Conservation (phyloP, 495 filamentous ascomycete species). For the Hypoxylon lenormandii region DNA sequence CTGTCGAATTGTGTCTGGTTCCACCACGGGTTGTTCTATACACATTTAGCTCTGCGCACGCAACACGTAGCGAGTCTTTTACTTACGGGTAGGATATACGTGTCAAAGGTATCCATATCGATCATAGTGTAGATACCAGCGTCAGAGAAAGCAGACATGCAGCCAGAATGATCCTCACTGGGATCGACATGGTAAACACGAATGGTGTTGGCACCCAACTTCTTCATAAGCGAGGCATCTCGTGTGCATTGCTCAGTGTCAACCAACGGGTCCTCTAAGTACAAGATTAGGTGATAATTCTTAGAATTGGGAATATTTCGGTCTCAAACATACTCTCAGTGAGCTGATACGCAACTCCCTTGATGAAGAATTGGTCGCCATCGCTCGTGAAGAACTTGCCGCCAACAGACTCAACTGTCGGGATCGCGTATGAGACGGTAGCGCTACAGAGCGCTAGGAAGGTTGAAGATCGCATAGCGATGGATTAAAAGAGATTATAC, state of each 20-base stretch:
- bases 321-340: slow-evolving; percentile 43
- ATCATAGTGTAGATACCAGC: slow-evolving; percentile 84
- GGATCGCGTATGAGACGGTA: slow-evolving; percentile 53
- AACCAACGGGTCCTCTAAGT: slow-evolving; percentile 75
- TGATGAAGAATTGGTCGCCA: slow-evolving; percentile 83
- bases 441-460: slow-evolving; percentile 53
- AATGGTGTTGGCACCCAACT: slow-evolving; percentile 83
- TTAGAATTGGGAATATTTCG: background rate
- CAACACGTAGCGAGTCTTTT: slow-evolving; percentile 32
- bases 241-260: slow-evolving; percentile 80
- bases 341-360: slow-evolving; percentile 82
- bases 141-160: slow-evolving; percentile 75
- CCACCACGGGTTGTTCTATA: slow-evolving; percentile 70
- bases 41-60: slow-evolving; percentile 18
- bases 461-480: slow-evolving; percentile 53
- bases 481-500: slow-evolving; percentile 23
- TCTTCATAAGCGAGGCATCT: slow-evolving; percentile 82
- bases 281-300: slow-evolving; percentile 14
- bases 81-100: slow-evolving; percentile 78
- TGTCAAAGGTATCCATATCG: slow-evolving; percentile 86
- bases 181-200: slow-evolving; percentile 90
- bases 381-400: slow-evolving; percentile 85
- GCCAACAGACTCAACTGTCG: slow-evolving; percentile 76
- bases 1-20: slow-evolving; percentile 73
- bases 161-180: slow-evolving; percentile 73